Evolutionary conservation across 2,329 filamentous ascomycete species (phyloP).

Genomic region (Xylaria arbuscula): DNA sequence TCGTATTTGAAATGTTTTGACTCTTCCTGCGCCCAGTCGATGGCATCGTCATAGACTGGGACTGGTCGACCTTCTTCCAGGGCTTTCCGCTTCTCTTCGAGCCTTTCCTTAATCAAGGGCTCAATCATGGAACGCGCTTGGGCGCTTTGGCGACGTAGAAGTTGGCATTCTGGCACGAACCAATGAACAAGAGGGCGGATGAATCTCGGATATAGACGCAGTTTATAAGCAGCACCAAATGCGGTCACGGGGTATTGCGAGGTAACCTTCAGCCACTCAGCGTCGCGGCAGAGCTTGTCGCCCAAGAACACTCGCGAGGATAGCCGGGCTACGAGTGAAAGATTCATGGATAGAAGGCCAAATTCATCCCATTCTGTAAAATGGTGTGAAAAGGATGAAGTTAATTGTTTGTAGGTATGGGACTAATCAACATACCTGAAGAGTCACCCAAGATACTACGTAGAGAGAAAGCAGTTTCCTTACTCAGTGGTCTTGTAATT

Average conservation of each 20-base stretch:
- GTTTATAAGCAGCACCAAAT: neutral
- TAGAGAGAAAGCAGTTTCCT: conserved; percentile 23
- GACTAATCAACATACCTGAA: neutral
- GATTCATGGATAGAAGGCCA: neutral
- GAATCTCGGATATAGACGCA: conserved; percentile 17
- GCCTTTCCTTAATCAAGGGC: conserved; percentile 16
- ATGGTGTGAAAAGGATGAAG: neutral
- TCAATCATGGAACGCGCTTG: conserved; percentile 19
- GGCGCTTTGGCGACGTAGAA: neutral
- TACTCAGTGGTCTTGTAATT: conserved; percentile 17
- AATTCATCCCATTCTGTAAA: conserved; percentile 22
- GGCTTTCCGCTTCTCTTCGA: conserved; percentile 11
- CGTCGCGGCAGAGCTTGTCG: conserved; percentile 25
- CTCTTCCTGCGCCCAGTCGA: conserved; percentile 24
- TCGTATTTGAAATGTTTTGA: conserved; percentile 15
- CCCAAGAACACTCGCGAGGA: conserved; percentile 29
- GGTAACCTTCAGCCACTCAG: conserved; percentile 20
- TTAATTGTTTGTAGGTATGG: no score
- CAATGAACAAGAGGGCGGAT: conserved; percentile 26
- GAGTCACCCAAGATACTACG: conserved; percentile 19
- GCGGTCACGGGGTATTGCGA: conserved; percentile 4
- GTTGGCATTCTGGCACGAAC: conserved; percentile 27
- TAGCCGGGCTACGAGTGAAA: conserved; percentile 20
- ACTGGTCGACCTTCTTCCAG: neutral
- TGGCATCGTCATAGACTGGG: conserved; percentile 21